A percentile compares a stretch with the other conserved stretches of the same genome.
Evolutionary conservation across 2,329 filamentous ascomycete genomes (phyloP).

Genomic region (Epicoccum nigrum): DNA sequence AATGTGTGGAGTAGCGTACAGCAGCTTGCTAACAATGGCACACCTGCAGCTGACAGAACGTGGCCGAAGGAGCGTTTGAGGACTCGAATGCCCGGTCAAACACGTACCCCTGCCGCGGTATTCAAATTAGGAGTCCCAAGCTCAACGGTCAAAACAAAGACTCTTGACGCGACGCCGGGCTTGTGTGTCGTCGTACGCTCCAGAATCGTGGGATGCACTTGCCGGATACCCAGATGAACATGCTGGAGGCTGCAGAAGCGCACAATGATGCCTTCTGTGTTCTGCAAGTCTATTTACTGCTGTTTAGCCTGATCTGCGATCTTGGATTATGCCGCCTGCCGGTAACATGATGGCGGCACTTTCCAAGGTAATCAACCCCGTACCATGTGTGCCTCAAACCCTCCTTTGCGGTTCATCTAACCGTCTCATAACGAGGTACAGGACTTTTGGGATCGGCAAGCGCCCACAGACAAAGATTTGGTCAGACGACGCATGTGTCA

Average conservation of each 20-base stretch:
- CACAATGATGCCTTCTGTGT: not conserved
- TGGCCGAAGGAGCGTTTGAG: slow-evolving; percentile 4
- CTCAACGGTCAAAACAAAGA: not conserved
- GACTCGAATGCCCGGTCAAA: slow-evolving; percentile 5
- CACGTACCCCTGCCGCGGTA: slow-evolving; percentile 6
- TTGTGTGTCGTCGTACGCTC: not conserved
- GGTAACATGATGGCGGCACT: slow-evolving; percentile 1
- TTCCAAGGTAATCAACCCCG: not conserved
- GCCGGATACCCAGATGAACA: not conserved
- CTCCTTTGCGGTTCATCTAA: not conserved
- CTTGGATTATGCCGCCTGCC: not conserved
- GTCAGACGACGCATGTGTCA: slow-evolving; percentile 18
- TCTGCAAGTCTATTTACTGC: not conserved
- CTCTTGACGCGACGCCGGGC: not conserved
- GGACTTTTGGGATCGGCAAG: slow-evolving; percentile 4
- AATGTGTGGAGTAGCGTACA: not conserved
- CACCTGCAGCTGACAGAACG: slow-evolving; percentile 10
- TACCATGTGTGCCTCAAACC: slow-evolving; percentile 13
- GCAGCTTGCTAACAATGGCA: slow-evolving; percentile 1
- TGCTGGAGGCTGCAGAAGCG: not conserved
- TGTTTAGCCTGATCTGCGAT: not conserved
- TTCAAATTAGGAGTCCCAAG: not conserved
- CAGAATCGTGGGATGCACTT: not conserved
- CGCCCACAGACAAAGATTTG: slow-evolving; percentile 6
- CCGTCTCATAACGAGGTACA: slow-evolving; percentile 5